These are phyloP conservation scores for Suillus hirtellus DNA, from an alignment of 768 basidiomycete species.

Conservation along the genomic window DNA sequence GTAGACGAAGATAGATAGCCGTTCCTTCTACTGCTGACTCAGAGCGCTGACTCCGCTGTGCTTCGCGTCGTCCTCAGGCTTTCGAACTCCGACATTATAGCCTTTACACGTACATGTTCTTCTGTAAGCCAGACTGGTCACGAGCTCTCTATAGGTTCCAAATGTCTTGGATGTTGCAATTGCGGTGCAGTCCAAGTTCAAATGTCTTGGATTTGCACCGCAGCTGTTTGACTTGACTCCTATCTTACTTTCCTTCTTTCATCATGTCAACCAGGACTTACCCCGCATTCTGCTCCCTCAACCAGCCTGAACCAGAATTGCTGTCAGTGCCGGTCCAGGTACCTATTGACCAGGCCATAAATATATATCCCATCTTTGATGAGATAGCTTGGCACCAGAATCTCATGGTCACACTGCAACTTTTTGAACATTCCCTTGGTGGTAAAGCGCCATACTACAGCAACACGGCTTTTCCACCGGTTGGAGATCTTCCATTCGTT, in stretches of 20 bases:
- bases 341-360: neutral
- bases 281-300: conserved; percentile 4
- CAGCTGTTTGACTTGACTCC: neutral
- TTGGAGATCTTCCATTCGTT: no score
- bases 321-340: neutral
- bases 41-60: no score
- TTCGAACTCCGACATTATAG: no score
- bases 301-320: neutral
- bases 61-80: no score
- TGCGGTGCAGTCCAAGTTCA: neutral
- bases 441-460: neutral
- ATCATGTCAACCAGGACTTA: neutral
- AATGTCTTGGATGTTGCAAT: neutral
- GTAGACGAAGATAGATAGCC: no score
- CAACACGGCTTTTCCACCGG: neutral
- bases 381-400: neutral
- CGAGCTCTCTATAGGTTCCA: neutral
- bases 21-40: no score
- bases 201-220: neutral
- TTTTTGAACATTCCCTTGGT: neutral
- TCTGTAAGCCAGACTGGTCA: no score
- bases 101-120: no score
- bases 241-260: neutral
- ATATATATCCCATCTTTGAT: neutral
- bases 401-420: neutral